Evolutionary conservation across 2,329 filamentous ascomycete species (phyloP).

Genomic region (Fusarium sambucinum): DNA sequence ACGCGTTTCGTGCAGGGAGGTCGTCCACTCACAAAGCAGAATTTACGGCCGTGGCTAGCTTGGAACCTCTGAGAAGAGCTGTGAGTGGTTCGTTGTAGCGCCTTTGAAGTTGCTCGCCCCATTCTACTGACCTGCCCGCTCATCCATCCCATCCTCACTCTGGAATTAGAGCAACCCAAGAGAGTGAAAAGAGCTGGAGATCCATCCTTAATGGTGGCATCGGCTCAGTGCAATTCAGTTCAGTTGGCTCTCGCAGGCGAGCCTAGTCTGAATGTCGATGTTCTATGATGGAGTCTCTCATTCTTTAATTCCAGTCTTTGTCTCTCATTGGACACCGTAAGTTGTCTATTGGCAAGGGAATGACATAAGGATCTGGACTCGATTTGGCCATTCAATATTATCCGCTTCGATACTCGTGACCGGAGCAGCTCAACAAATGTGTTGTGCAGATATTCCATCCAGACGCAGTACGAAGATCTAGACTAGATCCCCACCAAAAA

Average conservation of each 20-base stretch:
- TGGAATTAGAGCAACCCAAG: constrained; percentile 2
- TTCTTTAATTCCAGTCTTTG: constrained; percentile 9
- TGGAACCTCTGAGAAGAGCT: constrained; percentile 35
- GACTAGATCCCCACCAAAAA: background rate
- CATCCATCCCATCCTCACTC: constrained; percentile 14
- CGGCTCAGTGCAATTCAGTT: constrained; percentile 13
- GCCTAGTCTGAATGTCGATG: constrained; percentile 15
- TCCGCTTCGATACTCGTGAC: constrained; percentile 7
- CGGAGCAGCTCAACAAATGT: background rate
- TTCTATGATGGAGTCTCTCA: constrained; percentile 10
- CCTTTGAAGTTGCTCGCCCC: constrained; percentile 28
- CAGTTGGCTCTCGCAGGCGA: constrained; percentile 11
- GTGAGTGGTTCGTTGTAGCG: constrained; percentile 44
- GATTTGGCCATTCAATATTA: constrained; percentile 2
- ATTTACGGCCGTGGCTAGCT: constrained; percentile 38
- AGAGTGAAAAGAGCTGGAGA: constrained; percentile 18
- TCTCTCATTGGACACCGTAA: constrained; percentile 35
- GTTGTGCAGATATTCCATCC: background rate
- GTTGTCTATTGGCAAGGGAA: constrained; percentile 22
- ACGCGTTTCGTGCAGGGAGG: constrained; percentile 46
- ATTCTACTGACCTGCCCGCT: constrained; percentile 8
- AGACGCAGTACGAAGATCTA: background rate
- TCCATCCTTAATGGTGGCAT: constrained; percentile 7
- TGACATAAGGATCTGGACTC: constrained; percentile 19
- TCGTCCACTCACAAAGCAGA: constrained; percentile 42